Conservation (phyloP, 2,329 filamentous ascomycete genomes). For the Fusarium concolor region DNA sequence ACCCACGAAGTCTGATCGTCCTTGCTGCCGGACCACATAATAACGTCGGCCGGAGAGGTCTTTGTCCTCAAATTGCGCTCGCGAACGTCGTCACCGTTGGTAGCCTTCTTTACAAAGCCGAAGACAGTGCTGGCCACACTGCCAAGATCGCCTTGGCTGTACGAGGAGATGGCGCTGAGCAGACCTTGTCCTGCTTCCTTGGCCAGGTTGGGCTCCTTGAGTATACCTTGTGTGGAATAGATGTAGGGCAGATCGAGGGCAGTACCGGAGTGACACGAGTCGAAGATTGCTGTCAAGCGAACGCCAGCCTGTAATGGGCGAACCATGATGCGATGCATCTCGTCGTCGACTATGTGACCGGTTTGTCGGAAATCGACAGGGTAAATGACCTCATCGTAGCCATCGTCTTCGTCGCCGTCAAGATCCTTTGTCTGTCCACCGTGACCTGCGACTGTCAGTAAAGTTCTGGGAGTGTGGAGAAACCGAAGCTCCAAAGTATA, state of each 20-base stretch:
- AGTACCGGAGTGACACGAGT: constrained; percentile 75
- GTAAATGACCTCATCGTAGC: constrained; percentile 86
- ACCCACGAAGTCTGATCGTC: constrained; percentile 93
- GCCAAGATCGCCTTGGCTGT: constrained; percentile 78
- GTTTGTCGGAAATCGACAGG: constrained; percentile 82
- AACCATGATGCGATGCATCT: constrained; percentile 82
- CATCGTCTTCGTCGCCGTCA: constrained; percentile 84
- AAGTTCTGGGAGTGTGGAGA: neutral
- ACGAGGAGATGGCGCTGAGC: constrained; percentile 68
- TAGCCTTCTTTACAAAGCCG: constrained; percentile 89
- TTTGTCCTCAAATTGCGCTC: constrained; percentile 86
- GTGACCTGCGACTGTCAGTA: constrained; percentile 64
- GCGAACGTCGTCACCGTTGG: constrained; percentile 82
- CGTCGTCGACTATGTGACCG: constrained; percentile 86
- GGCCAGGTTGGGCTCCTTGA: constrained; percentile 76
- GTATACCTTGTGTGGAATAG: constrained; percentile 75
- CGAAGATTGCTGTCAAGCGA: constrained; percentile 71
- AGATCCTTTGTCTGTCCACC: constrained; percentile 84
- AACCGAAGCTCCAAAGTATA: neutral
- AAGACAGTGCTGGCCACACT: constrained; percentile 85
- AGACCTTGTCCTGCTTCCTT: constrained; percentile 75
- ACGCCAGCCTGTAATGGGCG: constrained; percentile 66
- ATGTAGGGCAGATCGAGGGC: constrained; percentile 75
- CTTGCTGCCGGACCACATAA: constrained; percentile 98
- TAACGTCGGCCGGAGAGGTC: constrained; percentile 92